These are phyloP conservation scores for Candida buenavistaensis DNA, from an alignment of 1,139 yeast species.

Conservation along the genomic window DNA sequence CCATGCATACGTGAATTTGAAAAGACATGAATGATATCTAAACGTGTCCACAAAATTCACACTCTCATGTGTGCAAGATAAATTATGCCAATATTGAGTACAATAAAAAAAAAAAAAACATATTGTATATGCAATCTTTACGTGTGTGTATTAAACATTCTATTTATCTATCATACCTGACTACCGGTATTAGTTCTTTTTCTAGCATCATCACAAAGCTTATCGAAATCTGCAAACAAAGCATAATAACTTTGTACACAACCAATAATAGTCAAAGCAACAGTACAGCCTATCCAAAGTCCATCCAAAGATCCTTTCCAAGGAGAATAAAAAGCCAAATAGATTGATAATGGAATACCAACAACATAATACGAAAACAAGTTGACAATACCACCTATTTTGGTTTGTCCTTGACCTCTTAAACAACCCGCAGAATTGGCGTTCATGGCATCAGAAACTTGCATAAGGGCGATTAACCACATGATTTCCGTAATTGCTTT, in stretches of 20 bases:
- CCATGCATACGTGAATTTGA: too few species aligned
- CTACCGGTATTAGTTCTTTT: slow-evolving; percentile 28
- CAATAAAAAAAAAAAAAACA: too few species aligned
- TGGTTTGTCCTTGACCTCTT: slow-evolving; percentile 61
- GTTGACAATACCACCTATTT: slow-evolving; percentile 58
- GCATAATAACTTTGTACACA: slow-evolving; percentile 49
- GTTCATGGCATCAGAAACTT: slow-evolving; percentile 56
- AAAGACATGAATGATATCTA: too few species aligned
- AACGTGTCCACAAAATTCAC: too few species aligned
- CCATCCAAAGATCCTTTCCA: slow-evolving; percentile 49
- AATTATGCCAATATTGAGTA: too few species aligned
- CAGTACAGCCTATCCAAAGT: slow-evolving; percentile 54
- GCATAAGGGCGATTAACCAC: slow-evolving; percentile 58
- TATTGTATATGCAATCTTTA: too few species aligned
- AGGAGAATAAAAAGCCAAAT: slow-evolving; percentile 47
- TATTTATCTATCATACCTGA: slow-evolving; percentile 1
- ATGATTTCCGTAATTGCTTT: slow-evolving; percentile 39
- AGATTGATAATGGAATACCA: slow-evolving; percentile 52
- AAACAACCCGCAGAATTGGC: slow-evolving; percentile 62
- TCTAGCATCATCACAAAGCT: slow-evolving; percentile 42
- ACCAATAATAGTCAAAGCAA: slow-evolving; percentile 54
- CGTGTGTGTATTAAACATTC: too few species aligned
- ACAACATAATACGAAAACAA: slow-evolving; percentile 51
- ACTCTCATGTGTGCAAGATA: too few species aligned
- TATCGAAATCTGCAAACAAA: slow-evolving; percentile 38